A percentile compares a stretch with the other conserved stretches of the same genome.
Conservation (phyloP, 2,329 filamentous ascomycete genomes). For the Colletotrichum euphorbiae region DNA sequence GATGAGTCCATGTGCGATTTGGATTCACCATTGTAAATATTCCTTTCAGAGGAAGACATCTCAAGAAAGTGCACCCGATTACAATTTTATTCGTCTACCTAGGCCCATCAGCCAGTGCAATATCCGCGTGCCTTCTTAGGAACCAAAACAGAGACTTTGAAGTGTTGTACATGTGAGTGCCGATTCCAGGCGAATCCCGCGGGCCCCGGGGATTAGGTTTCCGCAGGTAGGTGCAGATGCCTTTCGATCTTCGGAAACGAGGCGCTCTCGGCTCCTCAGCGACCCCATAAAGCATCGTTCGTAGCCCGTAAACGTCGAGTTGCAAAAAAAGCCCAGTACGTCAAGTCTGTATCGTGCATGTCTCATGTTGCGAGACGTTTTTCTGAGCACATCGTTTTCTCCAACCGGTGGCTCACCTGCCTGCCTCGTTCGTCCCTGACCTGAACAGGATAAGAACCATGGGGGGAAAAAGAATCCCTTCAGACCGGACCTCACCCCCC, state of each 20-base stretch:
- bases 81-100: conserved; percentile 42
- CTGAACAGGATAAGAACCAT: conserved; percentile 30
- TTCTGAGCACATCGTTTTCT: conserved; percentile 2
- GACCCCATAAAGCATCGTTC: conserved; percentile 10
- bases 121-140: conserved; percentile 36
- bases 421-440: conserved; percentile 29
- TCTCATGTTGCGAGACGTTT: conserved; percentile 16
- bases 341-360: conserved; percentile 17
- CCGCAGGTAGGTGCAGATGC: conserved; percentile 5
- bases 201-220: background rate
- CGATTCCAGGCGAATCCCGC: conserved; percentile 29
- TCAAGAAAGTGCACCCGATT: conserved; percentile 31
- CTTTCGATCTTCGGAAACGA: conserved; percentile 12
- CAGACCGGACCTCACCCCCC: conserved; percentile 23
- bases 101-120: conserved; percentile 40
- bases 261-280: conserved; percentile 23
- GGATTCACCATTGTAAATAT: too few species aligned
- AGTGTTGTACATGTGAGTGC: conserved; percentile 40
- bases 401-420: conserved; percentile 26
- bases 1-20: too few species aligned
- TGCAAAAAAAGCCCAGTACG: conserved; percentile 17
- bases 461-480: conserved; percentile 25
- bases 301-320: conserved; percentile 11
- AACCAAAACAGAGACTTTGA: conserved; percentile 36
- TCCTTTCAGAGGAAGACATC: background rate